phyloP scores from a whole-genome alignment of 1,139 yeast genomes.

The Zygoascus sp. region DNA sequence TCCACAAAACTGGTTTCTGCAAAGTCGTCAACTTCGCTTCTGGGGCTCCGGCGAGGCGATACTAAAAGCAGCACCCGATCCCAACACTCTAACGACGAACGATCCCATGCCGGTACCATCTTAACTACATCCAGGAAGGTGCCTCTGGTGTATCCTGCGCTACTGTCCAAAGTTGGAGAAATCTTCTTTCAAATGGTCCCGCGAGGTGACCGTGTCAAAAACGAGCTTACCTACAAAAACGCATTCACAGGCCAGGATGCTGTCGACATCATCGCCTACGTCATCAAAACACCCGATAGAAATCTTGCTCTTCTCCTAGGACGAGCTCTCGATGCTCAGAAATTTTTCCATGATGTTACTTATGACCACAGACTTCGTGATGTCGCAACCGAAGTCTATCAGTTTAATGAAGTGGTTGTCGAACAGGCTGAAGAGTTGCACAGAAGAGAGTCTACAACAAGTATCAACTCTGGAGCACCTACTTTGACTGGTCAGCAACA shows the following conservation, averaged over 20 bases:
- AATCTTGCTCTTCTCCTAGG: conserved; percentile 85
- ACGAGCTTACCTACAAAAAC: conserved; percentile 92
- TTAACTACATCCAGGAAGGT: conserved; percentile 45
- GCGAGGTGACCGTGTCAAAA: conserved; percentile 77
- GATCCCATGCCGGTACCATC: conserved; percentile 37
- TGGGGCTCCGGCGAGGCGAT: conserved; percentile 11
- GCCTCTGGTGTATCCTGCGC: conserved; percentile 82
- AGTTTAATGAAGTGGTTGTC: conserved; percentile 56
- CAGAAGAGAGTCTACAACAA: conserved; percentile 7
- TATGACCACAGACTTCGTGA: conserved; percentile 91
- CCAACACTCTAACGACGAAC: conserved; percentile 6
- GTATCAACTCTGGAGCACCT: conserved; percentile 6
- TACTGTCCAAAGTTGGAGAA: conserved; percentile 78
- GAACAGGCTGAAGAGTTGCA: conserved; percentile 22
- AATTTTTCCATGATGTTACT: conserved; percentile 90
- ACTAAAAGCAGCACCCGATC: conserved; percentile 8
- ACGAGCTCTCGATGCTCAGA: conserved; percentile 90
- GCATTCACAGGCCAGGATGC: conserved; percentile 95
- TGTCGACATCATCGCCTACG: conserved; percentile 78
- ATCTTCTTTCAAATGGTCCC: conserved; percentile 68
- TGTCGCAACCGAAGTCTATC: conserved; percentile 81
- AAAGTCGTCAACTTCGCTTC: conserved; percentile 6
- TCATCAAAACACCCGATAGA: conserved; percentile 85
- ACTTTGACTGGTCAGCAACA: not conserved
- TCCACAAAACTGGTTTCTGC: conserved; percentile 8